Conservation (phyloP, 2,329 filamentous ascomycete species). For the Aspergillus spinulosporus region DNA sequence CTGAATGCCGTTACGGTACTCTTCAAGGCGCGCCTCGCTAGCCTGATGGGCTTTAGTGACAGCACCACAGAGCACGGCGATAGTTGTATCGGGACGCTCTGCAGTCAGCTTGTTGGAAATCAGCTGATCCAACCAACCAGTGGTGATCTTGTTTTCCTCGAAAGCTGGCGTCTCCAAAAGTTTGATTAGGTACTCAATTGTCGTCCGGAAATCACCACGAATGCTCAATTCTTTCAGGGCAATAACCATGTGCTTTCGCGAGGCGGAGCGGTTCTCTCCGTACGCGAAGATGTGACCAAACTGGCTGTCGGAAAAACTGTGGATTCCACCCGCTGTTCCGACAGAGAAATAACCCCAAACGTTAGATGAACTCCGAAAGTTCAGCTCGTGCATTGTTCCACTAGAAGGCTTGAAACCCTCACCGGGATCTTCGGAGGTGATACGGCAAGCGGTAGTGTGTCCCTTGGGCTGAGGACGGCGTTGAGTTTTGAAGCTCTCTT, state of each 20-base stretch:
- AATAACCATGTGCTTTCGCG: conserved; percentile 98
- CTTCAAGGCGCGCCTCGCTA: conserved; percentile 83
- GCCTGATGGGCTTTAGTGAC: conserved; percentile 92
- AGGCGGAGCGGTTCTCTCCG: conserved; percentile 93
- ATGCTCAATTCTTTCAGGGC: conserved; percentile 98
- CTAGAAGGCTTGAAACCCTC: conserved; percentile 99
- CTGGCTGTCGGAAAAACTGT: conserved; percentile 98
- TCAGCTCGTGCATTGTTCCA: conserved; percentile 97
- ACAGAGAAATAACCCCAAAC: conserved; percentile 99
- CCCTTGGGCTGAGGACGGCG: conserved; percentile 90
- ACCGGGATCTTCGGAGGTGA: conserved; percentile 97
- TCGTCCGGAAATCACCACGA: conserved; percentile 98
- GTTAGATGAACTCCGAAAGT: conserved; percentile 98
- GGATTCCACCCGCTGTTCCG: conserved; percentile 91
- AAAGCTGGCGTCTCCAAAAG: conserved; percentile 97
- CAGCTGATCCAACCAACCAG: conserved; percentile 96
- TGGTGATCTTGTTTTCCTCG: conserved; percentile 98
- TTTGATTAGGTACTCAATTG: conserved; percentile 98
- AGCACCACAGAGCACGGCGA: conserved; percentile 94
- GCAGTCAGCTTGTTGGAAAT: conserved; percentile 97
- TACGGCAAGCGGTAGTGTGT: conserved; percentile 97
- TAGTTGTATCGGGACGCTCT: conserved; percentile 87
- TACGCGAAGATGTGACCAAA: conserved; percentile 99
- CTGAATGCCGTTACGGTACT: conserved; percentile 85
- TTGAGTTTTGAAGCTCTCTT: conserved; percentile 79